Base-by-base conservation (phyloP, 78 protist species). In the Planoprotostelium fungivorum region DNA sequence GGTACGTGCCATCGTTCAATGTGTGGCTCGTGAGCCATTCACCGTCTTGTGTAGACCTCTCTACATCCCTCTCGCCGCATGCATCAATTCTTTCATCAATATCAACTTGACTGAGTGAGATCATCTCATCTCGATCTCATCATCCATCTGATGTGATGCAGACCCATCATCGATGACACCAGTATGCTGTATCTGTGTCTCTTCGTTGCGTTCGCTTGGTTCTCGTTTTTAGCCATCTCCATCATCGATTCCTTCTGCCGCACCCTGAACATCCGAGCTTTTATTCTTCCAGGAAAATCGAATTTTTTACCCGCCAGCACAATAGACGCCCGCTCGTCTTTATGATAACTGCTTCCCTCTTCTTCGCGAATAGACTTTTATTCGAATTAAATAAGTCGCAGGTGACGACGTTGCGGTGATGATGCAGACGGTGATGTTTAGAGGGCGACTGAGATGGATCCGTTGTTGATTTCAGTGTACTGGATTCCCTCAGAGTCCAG, bases 401-500 rank as follows among this genome's bases (percentile, higher is more conserved):
- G n/a, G n/a, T n/a, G n/a, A n/a, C n/a, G n/a, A n/a, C n/a, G n/a
- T n/a, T n/a, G n/a, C n/a, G n/a, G n/a, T n/a, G n/a, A n/a, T n/a
- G n/a, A n/a, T n/a, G n/a, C n/a, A n/a, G n/a, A n/a, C n/a, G n/a
- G n/a, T n/a, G n/a, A n/a, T n/a, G n/a, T 83, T 89, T 89, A 89
- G 29, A 89, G 38, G 28, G 91, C 86, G 38, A 87, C 86, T 34
- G 35, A 37, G 28, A 92, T 89, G 29, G 92, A 89, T 87, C 94
- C 94, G 84, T 92, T 92, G 35, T 92, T 92, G 35, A 92, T 87
- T 86, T 92, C 94, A 34, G 84, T 87, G 84, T 84, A 92, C 9
- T 51, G 28, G 36, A 89, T 84, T 1, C 51, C 38, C 34, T 84
- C 38, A 1, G 87, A 90, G 25, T 88, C 90, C 0, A 92, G 36